Base-by-base conservation (phyloP, 441 rosid species). In the Bruguiera hainesii region DNA sequence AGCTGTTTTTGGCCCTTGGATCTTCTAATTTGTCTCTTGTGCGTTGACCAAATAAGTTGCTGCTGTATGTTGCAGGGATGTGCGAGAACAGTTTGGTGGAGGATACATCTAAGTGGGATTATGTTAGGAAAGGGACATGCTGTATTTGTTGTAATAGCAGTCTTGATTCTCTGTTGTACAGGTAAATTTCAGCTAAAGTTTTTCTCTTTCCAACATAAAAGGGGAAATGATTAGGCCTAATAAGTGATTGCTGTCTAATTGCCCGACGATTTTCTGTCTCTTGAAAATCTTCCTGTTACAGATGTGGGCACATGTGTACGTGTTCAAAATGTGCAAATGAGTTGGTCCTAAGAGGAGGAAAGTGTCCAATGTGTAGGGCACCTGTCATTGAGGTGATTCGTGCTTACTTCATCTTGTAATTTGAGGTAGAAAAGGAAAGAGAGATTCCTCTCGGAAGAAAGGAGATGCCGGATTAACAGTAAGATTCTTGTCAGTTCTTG, bases 301-400 rank as follows among this genome's bases (percentile, higher is more conserved):
- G 97, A 82, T 94, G 98, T 42, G 98, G 98, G 75, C 98, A 94
- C 82, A 89, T 91, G 98, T 91, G 97, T 79, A 71, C 96, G 3
- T 94, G 98, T 71, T 87, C 88, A 31, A 83, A 80, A 71, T 94
- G 97, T 72, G 96, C 96, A 21, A 80, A 81, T 78, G 83, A 82
- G 79, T 78, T 94, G 82, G 84, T 87, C 63, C 82, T 83, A 75
- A 79, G 71, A 42, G 85, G 91, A 62, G 96, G 83, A 29, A 94
- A 91, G 82, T 91, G 98, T 76, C 98, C 97, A n/a, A 89, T 94
- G 96, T 94, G 97, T 68, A 73, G 74, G 52, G 97, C 98, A 18
- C 98, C 97, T 1, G 89, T 87, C 63, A 75, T 85, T 23, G 97
- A 89, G 86, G 96, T 83, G 73, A 80, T 94, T 73, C 96, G 91